Base-by-base conservation (phyloP, 768 basidiomycete genomes). In the Suillus paluster region DNA sequence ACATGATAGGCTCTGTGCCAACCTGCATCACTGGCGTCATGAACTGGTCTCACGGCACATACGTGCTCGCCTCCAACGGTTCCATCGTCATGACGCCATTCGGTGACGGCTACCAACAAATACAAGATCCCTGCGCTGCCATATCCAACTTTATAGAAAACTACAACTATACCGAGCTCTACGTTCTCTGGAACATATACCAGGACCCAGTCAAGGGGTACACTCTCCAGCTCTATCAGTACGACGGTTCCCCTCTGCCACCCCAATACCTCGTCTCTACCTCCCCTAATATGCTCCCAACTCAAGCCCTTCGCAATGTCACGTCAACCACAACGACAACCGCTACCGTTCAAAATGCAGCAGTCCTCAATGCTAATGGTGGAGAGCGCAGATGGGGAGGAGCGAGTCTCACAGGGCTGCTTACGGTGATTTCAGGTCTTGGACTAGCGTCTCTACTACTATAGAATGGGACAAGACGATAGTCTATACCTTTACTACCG, bases 91-190 rank as follows among this genome's bases (percentile, higher is more conserved):
- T 94, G 69, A 77, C 71, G 3, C 92, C 95, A 2, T 84, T 94
- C 64, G 84, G 82, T 19, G 97, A 99, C 73, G 97, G 97, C 17
- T 92, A 86, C 77, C 94, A 97, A 73, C 96, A 97, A 80, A 84
- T 98, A 44, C 95, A 99, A 80, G 91, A 96, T 66, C 90, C 95
- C 0, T 99, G 97, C 70, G 91, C 90, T 1, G 92, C 95, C 11
- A 80, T 84, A 11, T 94, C 95, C 33, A 94, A 95, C 73, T 90
- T 96, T 71, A 86, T 98, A 69, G 88, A 95, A 69, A 73, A 79
- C 50, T 98, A 95, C 84, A 91, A 93, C 77, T 72, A 83, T 64
- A 90, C 87, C 14, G 92, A 94, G 70, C 72, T 86, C 55, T 89
- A 86, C 73, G 34, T 64, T 41, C 61, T 64, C 8, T 97, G 92